Base-by-base conservation (phyloP, 78 protist species). In the Dictyostelium capitatum region DNA sequence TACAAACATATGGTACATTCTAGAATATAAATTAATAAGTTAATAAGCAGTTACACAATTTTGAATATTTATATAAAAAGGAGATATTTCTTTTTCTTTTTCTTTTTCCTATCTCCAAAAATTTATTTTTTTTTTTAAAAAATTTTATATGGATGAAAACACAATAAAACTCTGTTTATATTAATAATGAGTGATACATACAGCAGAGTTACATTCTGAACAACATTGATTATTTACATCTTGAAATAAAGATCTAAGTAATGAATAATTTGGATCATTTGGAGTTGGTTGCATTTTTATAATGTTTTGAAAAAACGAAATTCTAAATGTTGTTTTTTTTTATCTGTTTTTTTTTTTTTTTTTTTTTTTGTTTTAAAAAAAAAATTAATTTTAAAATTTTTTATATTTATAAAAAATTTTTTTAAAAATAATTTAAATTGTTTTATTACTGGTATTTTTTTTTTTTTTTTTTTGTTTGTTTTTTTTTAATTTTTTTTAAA, bases 1-100 rank as follows among this genome's bases (percentile, higher is more conserved):
- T 77, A 65, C 84, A 87, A 57, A 87, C 93, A 78, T 87, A 87
- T 23, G 93, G 93, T 8, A 87, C 93, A 77, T 87, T 87, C 93
- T 87, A 74, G 11, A 28, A 14, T 23, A 62, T 6, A 59, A n/a
- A 32, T 32, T n/a, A n/a, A n/a, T n/a, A n/a, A 67, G 6, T n/a
- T 23, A 30, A 79, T 54, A 56, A n/a, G n/a, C n/a, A n/a, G n/a
- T n/a, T n/a, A n/a, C n/a, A n/a, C n/a, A n/a, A n/a, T n/a, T n/a
- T 67, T 62, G 6, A 12, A 4, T 67, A 12, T 53, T 11, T 53
- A 53, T 53, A 53, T 11, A 53, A n/a, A n/a, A n/a, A n/a, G n/a
- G 70, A 37, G 28, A 62, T 25, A 62, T 62, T 62, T 62, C 43
- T 32, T 25, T 23, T 32, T 30, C 20, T 67, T 32, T 37, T 37